Evolutionary conservation across 495 filamentous ascomycete genomes (phyloP).

Genomic region (Neurospora sublineolata): DNA sequence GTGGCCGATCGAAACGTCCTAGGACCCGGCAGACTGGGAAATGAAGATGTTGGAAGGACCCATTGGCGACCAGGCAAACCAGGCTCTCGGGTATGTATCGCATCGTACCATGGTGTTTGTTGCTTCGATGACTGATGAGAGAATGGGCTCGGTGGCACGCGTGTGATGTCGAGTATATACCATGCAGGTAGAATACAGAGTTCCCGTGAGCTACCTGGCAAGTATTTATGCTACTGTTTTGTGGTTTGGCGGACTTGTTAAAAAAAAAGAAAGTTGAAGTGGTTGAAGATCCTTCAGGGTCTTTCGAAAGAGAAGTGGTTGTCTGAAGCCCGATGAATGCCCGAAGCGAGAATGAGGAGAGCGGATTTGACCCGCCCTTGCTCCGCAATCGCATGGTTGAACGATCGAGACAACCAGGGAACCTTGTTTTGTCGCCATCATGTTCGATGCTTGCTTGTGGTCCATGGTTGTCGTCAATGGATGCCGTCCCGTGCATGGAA

Average conservation of each 20-base stretch:
- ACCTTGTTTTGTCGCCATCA: background rate
- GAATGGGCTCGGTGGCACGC: background rate
- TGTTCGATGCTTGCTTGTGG: background rate
- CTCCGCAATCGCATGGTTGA: background rate
- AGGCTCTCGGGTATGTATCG: background rate
- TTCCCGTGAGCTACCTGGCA: background rate
- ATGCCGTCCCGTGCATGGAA: background rate
- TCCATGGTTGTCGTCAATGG: background rate
- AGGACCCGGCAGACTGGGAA: background rate
- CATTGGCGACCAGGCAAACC: background rate
- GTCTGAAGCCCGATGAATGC: background rate
- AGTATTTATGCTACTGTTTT: background rate
- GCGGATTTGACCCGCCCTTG: background rate
- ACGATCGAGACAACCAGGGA: background rate
- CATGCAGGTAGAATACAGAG: background rate
- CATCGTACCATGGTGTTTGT: background rate
- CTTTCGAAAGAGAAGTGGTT: background rate
- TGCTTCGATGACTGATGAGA: background rate
- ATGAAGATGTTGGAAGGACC: background rate
- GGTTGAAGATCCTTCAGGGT: background rate
- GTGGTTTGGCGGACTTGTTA: background rate
- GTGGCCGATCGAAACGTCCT: background rate
- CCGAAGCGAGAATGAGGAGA: background rate
- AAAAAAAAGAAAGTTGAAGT: background rate
- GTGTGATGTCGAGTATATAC: background rate